phyloP scores from a whole-genome alignment of 768 basidiomycete species.

The Coprinopsis sp. region DNA sequence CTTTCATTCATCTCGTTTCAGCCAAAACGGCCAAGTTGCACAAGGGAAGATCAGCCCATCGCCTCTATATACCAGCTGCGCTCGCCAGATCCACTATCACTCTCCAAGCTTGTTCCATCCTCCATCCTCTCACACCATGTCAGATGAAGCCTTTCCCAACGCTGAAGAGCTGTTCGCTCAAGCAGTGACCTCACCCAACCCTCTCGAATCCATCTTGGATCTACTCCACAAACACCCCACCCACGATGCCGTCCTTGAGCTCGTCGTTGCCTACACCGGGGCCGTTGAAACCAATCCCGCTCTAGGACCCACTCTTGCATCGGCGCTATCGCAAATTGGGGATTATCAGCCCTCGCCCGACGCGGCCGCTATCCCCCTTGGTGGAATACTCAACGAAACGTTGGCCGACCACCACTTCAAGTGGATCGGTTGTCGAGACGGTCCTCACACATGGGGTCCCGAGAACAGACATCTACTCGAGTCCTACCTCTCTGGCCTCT shows the following conservation, averaged over 20 bases:
- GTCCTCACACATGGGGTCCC: slow-evolving; percentile 3
- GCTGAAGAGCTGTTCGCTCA: slow-evolving; percentile 10
- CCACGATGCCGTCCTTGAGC: slow-evolving; percentile 6
- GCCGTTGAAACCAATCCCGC: slow-evolving; percentile 8
- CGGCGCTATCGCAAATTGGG: slow-evolving; percentile 2
- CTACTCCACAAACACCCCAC: slow-evolving; percentile 12
- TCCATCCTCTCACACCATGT: slow-evolving; percentile 1
- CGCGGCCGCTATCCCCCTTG: slow-evolving; percentile 6
- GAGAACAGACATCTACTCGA: slow-evolving; percentile 10
- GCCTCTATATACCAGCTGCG: not conserved
- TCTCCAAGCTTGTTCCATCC: not conserved
- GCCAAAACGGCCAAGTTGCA: no score
- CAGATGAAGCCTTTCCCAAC: slow-evolving; percentile 11
- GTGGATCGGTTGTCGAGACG: not conserved
- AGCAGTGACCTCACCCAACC: slow-evolving; percentile 10
- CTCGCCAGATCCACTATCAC: not conserved
- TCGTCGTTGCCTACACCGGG: slow-evolving; percentile 8
- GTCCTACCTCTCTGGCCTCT: slow-evolving; percentile 13
- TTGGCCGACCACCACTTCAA: slow-evolving; percentile 8
- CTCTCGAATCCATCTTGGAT: slow-evolving; percentile 10
- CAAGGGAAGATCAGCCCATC: no score
- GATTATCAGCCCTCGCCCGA: slow-evolving; percentile 9
- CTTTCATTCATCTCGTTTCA: no score
- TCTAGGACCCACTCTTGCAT: slow-evolving; percentile 10
- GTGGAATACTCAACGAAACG: not conserved